These are phyloP conservation scores for Boletus sensibilis DNA, from an alignment of 768 basidiomycete species.

Conservation along the genomic window DNA sequence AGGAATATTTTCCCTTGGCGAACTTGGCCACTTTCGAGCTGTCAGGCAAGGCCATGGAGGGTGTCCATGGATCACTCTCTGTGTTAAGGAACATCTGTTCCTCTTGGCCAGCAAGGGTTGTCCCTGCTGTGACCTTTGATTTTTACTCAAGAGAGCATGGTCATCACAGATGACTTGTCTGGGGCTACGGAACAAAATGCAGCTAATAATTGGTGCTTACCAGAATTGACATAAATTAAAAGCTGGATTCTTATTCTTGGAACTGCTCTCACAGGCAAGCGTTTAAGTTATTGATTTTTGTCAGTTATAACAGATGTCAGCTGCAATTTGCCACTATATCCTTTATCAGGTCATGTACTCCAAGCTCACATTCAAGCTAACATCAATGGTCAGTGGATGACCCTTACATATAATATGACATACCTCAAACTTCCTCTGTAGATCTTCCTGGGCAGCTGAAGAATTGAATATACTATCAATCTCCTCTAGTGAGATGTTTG, in stretches of 20 bases:
- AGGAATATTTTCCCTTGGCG: conserved; percentile 43
- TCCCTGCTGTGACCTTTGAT: conserved; percentile 41
- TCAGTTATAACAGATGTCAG: conserved; percentile 1
- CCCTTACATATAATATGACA: background rate
- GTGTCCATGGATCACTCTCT: conserved; percentile 44
- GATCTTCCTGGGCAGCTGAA: conserved; percentile 56
- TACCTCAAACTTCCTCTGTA: conserved; percentile 52
- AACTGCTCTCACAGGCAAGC: background rate
- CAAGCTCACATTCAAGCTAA: conserved; percentile 60
- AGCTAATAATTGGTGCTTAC: background rate
- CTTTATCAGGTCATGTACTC: conserved; percentile 46
- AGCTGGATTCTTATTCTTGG: background rate
- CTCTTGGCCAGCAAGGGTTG: conserved; percentile 55
- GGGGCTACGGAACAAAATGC: background rate
- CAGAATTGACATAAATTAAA: background rate
- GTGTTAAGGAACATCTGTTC: conserved; percentile 46
- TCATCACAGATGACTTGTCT: background rate
- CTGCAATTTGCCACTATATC: conserved; percentile 29
- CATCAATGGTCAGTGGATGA: background rate
- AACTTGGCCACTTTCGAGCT: conserved; percentile 33
- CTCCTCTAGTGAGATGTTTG: conserved; percentile 72
- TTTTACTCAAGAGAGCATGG: background rate
- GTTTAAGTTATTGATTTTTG: background rate
- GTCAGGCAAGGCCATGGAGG: conserved; percentile 21
- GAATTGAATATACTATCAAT: conserved; percentile 68